phyloP scores from a whole-genome alignment of 768 basidiomycete species.

The Cubamyces sp. region DNA sequence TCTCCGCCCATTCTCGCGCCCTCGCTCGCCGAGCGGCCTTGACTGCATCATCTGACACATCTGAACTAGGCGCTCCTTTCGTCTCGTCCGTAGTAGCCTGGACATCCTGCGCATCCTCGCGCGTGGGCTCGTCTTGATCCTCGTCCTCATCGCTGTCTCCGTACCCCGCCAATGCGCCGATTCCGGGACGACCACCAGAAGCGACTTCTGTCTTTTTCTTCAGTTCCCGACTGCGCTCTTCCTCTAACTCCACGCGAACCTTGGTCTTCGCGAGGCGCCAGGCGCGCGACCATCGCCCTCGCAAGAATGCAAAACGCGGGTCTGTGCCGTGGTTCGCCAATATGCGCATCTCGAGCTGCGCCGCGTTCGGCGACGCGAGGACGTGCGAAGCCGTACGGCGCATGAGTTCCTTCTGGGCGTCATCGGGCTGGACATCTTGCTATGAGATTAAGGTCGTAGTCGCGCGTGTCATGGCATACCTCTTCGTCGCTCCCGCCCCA shows the following conservation, averaged over 20 bases:
- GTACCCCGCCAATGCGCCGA: conserved; percentile 65
- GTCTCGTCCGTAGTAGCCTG: neutral
- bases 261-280: conserved; percentile 65
- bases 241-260: conserved; percentile 36
- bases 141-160: conserved; percentile 40
- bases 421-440: conserved; percentile 52
- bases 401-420: conserved; percentile 67
- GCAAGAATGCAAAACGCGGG: conserved; percentile 77
- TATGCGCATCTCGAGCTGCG: conserved; percentile 86
- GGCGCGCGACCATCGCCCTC: conserved; percentile 69
- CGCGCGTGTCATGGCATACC: conserved; percentile 41
- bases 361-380: conserved; percentile 70
- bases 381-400: conserved; percentile 73
- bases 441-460: neutral
- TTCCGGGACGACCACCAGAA: conserved; percentile 48
- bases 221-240: conserved; percentile 29
- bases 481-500: conserved; percentile 79
- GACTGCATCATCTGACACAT: conserved; percentile 32
- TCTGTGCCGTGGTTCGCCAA: conserved; percentile 84
- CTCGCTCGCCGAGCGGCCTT: conserved; percentile 57
- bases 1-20: conserved; percentile 62
- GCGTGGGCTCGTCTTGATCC: conserved; percentile 19
- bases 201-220: conserved; percentile 9
- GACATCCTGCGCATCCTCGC: neutral
- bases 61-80: neutral